These are phyloP conservation scores for Lepiota subincarnata DNA, from an alignment of 768 basidiomycete genomes.

Conservation along the genomic window DNA sequence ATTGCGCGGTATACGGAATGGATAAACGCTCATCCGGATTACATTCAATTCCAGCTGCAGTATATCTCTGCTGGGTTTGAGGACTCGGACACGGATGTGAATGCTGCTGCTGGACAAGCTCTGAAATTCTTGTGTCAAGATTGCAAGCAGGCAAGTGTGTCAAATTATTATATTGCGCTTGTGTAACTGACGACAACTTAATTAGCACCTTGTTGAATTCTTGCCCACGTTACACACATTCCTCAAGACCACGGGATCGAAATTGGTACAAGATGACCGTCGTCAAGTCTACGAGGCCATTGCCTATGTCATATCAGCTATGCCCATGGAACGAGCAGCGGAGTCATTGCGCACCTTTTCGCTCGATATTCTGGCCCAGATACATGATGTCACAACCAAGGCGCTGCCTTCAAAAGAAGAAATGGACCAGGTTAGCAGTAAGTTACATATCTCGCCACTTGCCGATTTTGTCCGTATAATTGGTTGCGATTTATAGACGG, in stretches of 20 bases:
- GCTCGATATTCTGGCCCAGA: slow-evolving; percentile 73
- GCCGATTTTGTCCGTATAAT: neutral
- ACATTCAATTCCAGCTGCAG: slow-evolving; percentile 80
- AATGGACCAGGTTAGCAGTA: slow-evolving; percentile 63
- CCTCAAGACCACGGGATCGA: slow-evolving; percentile 71
- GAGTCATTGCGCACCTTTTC: slow-evolving; percentile 84
- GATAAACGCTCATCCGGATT: slow-evolving; percentile 85
- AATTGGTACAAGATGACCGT: slow-evolving; percentile 81
- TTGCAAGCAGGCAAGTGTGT: slow-evolving; percentile 69
- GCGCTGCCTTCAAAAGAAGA: slow-evolving; percentile 63
- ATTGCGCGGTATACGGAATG: slow-evolving; percentile 96
- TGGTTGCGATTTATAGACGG: slow-evolving; percentile 47
- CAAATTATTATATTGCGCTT: neutral
- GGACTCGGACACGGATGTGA: slow-evolving; percentile 73
- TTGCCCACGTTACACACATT: slow-evolving; percentile 90
- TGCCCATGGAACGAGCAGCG: slow-evolving; percentile 87
- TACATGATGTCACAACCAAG: slow-evolving; percentile 62
- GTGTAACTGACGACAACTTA: slow-evolving; percentile 2
- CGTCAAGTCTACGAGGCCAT: slow-evolving; percentile 95
- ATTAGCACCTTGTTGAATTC: slow-evolving; percentile 88
- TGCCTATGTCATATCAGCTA: slow-evolving; percentile 89
- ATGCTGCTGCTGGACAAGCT: slow-evolving; percentile 92
- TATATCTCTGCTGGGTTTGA: slow-evolving; percentile 94
- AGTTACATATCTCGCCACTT: slow-evolving; percentile 23
- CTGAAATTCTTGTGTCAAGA: slow-evolving; percentile 97